Evolutionary conservation across 345 rosid species (phyloP), one percentile per base, ranked within the genome.

Genomic region (Eutrema yunnanense): DNA sequence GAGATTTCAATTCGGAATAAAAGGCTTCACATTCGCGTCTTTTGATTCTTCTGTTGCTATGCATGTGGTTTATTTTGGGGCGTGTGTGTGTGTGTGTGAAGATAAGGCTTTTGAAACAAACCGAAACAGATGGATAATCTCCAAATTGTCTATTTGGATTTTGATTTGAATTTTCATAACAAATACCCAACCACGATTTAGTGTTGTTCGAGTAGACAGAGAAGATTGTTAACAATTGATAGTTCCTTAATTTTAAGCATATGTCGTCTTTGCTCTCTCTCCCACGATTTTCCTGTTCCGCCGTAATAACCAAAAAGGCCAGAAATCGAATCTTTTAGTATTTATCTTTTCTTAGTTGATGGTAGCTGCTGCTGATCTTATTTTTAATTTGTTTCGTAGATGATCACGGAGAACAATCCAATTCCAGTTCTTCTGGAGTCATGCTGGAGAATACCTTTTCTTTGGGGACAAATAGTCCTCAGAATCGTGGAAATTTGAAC

Each of bases 341-440:
- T 19, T 19, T 36, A 34, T 47, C 10, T 56, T 42, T 62, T 62
- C 22, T 33, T 61, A 19, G 42, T 42, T 68, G 33, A 19, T 19
- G 37, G 38, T 68, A 38, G 52, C 60, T 56, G 32, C 53, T 76
- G 5, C 67, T 65, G 42, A 71, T 57, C 55, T 71, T 65, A 36
- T 37, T 73, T 61, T 7, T 40, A 16, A 37, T 71, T 29, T 77
- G 40, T 61, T 83, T 65, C 44, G 57, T 81, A 80, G 92, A 80
- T 38, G 70, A 56, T 65, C 67, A 60, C 38, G 78, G 67, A 50
- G 76, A 75, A 53, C 82, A 66, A 61, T 70, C 85, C 59, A 80
- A 69, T 59, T 67, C 75, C 50, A 47, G 65, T 51, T 56, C 62
- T 69, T 67, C 73, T 59, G 84, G 73, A 51, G 55, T 57, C 52